Evolutionary conservation across 805 yeast species (phyloP), one percentile per base, ranked within the genome.

Genomic region (Candida railenensis): DNA sequence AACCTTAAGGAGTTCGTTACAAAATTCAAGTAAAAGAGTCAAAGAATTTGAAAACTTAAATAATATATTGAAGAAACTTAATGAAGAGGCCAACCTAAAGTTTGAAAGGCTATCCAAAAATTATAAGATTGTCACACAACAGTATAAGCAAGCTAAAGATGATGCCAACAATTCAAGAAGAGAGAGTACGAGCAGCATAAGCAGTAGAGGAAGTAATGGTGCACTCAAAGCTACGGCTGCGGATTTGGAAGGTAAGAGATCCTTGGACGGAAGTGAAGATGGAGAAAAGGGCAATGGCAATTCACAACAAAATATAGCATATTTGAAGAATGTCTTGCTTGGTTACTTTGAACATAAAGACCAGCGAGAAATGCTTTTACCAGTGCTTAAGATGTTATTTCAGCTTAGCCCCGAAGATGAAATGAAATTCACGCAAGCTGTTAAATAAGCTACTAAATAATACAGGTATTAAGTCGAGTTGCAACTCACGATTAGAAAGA

Each of bases 301-400:
- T 16, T 46, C 44, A 21, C 45, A 41, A 28, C 53, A 60, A 20
- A 85, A 81, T 55, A 73, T 85, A 18, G 88, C 95, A 11, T 92
- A 92, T 61, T 75, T 90, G 43, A 88, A 87, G 62, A 94, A 94
- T 60, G 97, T 92, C 2, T 65, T 92, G n/a, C 69, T 92, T 2
- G 97, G 97, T 2, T 94, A 87, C 61, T 66, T 94, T 45, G 97
- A 91, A 58, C 96, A 88, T 60, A 87, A 79, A 58, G 99, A 92
- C n/a, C 97, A 91, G 65, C 76, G 98, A 48, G 81, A 76, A 22
- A 89, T 84, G 62, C 74, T 92, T 37, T 69, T 94, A 28, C 97
- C 98, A 0, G 98, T 94, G 4, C 71, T 92, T 20, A 79, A 91
- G 42, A 82, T 88, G 53, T 65, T 92, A 43, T 75, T 92, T 49